Evolutionary conservation across 345 rosid genomes (phyloP).

Genomic region (Gossypium thurberi): DNA sequence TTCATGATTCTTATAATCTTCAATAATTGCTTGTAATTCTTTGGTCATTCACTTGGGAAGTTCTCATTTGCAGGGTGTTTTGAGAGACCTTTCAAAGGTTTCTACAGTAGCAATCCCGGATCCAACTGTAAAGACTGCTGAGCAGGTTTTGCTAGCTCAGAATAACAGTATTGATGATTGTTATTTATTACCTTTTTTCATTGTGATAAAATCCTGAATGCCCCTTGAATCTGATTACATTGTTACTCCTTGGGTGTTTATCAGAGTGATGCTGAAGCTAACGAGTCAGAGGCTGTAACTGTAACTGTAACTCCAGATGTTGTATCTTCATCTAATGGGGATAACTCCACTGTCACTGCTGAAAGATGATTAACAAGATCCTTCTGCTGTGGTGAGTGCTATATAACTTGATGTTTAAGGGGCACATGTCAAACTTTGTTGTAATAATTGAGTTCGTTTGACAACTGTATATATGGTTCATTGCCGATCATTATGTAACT

Average conservation of each 20-base stretch:
- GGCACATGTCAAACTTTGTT: conserved; percentile 11
- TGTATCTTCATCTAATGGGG: conserved; percentile 21
- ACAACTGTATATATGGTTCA: conserved; percentile 16
- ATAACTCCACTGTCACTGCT: conserved; percentile 17
- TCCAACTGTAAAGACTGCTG: conserved; percentile 23
- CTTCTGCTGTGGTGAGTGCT: background rate
- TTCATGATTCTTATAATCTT: background rate
- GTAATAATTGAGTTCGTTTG: conserved; percentile 4
- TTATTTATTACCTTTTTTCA: background rate
- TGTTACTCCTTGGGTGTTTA: background rate
- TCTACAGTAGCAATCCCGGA: conserved; percentile 14
- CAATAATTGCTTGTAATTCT: background rate
- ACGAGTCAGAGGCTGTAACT: conserved; percentile 15
- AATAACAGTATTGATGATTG: background rate
- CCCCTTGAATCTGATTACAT: background rate
- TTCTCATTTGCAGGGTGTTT: conserved; percentile 30
- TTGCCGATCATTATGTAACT: background rate
- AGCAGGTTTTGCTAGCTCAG: conserved; percentile 16
- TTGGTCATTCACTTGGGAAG: background rate
- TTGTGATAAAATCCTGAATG: background rate
- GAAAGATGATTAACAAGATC: conserved; percentile 14
- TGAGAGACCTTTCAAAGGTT: conserved; percentile 31
- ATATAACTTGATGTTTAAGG: background rate
- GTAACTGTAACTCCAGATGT: conserved; percentile 9
- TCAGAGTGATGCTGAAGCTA: conserved; percentile 20